Conservation (phyloP, 1,284 basidiomycete species). For the Ceratobasidium sp. region DNA sequence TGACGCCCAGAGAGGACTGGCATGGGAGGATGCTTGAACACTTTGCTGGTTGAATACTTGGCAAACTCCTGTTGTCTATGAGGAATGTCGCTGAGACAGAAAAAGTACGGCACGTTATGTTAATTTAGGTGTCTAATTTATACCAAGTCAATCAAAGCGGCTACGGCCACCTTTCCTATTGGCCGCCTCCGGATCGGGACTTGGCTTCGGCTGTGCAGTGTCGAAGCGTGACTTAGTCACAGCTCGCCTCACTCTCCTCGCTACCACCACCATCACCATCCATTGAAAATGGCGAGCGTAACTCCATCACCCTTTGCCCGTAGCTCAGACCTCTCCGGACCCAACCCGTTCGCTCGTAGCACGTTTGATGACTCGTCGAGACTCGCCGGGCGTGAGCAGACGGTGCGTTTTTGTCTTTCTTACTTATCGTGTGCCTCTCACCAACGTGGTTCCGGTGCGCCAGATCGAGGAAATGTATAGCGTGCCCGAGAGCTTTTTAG, state of each 20-base stretch:
- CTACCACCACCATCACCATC: constrained; percentile 29
- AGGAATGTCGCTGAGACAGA: background rate
- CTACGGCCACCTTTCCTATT: constrained; percentile 2
- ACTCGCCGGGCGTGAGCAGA: constrained; percentile 76
- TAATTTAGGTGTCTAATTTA: background rate
- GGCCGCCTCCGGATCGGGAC: constrained; percentile 28
- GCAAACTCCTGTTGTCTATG: too few relatives aligned
- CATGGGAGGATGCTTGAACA: constrained; percentile 26
- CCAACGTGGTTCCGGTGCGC: constrained; percentile 49
- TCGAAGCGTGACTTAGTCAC: constrained; percentile 36
- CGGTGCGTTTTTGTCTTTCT: constrained; percentile 60
- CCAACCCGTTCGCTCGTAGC: constrained; percentile 68
- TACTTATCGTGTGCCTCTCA: constrained; percentile 30
- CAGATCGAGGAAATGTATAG: constrained; percentile 99
- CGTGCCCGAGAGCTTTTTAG: constrained; percentile 95
- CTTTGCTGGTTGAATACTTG: too few relatives aligned
- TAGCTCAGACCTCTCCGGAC: constrained; percentile 33
- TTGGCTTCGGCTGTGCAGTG: constrained; percentile 32
- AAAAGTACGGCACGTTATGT: background rate
- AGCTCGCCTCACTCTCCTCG: constrained; percentile 23
- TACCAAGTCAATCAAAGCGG: constrained; percentile 7
- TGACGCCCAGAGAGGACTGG: constrained; percentile 49
- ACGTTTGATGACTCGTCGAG: constrained; percentile 75
- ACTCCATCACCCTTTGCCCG: constrained; percentile 38
- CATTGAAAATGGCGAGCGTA: constrained; percentile 30